Evolutionary conservation across 2,329 filamentous ascomycete genomes (phyloP).

Genomic region (Zasmidium citrigriseum): DNA sequence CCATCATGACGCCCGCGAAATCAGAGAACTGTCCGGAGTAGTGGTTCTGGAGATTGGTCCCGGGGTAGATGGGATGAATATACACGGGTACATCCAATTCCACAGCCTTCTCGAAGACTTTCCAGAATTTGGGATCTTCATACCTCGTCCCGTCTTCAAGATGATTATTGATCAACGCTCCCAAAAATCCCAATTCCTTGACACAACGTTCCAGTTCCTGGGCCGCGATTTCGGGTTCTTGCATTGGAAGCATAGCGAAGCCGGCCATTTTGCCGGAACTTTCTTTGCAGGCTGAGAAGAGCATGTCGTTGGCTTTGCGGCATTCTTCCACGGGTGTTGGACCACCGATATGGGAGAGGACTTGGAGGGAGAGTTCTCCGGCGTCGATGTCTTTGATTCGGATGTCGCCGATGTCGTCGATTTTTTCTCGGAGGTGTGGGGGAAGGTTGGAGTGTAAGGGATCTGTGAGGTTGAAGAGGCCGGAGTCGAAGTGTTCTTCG

Average conservation of each 20-base stretch:
- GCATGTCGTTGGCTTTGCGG: constrained; percentile 26
- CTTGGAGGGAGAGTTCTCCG: constrained; percentile 24
- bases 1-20: constrained; percentile 30
- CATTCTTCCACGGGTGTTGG: constrained; percentile 18
- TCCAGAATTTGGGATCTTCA: constrained; percentile 25
- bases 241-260: constrained; percentile 31
- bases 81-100: constrained; percentile 52
- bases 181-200: constrained; percentile 24
- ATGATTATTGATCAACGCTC: constrained; percentile 33
- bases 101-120: constrained; percentile 31
- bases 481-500: constrained; percentile 13
- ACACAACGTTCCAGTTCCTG: constrained; percentile 27
- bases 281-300: constrained; percentile 18
- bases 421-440: background rate
- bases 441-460: constrained; percentile 1
- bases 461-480: background rate
- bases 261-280: constrained; percentile 25
- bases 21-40: constrained; percentile 39
- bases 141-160: constrained; percentile 25
- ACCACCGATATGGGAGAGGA: constrained; percentile 27
- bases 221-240: constrained; percentile 25
- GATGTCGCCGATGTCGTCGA: constrained; percentile 10
- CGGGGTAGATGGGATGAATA: constrained; percentile 47
- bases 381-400: constrained; percentile 29
- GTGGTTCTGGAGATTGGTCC: constrained; percentile 35